A percentile compares a stretch with the other conserved stretches of the same genome.
Evolutionary conservation across 495 filamentous ascomycete species (phyloP).

Genomic region (Hypoxylon fuscum): DNA sequence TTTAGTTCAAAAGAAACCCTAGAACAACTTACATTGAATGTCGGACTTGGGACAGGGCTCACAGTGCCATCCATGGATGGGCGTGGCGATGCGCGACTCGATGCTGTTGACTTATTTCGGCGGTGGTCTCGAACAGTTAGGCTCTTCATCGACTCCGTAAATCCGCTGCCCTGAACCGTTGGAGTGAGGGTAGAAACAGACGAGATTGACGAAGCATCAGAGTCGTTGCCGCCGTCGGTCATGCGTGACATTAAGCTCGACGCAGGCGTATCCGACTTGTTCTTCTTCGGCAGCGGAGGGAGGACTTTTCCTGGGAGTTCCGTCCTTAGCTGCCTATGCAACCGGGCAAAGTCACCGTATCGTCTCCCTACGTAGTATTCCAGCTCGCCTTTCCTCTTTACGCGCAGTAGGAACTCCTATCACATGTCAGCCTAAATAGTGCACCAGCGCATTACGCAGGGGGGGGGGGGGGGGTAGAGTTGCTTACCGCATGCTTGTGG

Average conservation of each 20-base stretch:
- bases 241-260: constrained; percentile 57
- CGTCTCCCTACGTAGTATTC: constrained; percentile 83
- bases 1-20: neutral
- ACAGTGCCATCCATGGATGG: constrained; percentile 46
- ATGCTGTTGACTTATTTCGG: constrained; percentile 43
- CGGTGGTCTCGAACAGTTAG: constrained; percentile 53
- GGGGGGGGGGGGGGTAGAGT: neutral
- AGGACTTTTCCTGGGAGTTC: constrained; percentile 94
- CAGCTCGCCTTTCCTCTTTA: constrained; percentile 73
- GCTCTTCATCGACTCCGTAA: constrained; percentile 50
- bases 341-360: constrained; percentile 84
- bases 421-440: constrained; percentile 26
- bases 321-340: constrained; percentile 80
- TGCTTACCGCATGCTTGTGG: constrained; percentile 88
- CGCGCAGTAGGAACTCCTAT: constrained; percentile 89
- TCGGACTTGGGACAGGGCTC: constrained; percentile 25
- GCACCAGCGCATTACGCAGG: neutral
- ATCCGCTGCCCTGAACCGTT: constrained; percentile 29
- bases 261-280: constrained; percentile 75
- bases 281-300: constrained; percentile 87
- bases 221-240: constrained; percentile 66
- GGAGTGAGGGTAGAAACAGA: constrained; percentile 69
- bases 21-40: constrained; percentile 33
- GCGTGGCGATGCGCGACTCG: constrained; percentile 49
- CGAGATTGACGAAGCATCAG: constrained; percentile 78